Evolutionary conservation across 2,329 filamentous ascomycete species (phyloP).

Genomic region (Epichloe uncinata): DNA sequence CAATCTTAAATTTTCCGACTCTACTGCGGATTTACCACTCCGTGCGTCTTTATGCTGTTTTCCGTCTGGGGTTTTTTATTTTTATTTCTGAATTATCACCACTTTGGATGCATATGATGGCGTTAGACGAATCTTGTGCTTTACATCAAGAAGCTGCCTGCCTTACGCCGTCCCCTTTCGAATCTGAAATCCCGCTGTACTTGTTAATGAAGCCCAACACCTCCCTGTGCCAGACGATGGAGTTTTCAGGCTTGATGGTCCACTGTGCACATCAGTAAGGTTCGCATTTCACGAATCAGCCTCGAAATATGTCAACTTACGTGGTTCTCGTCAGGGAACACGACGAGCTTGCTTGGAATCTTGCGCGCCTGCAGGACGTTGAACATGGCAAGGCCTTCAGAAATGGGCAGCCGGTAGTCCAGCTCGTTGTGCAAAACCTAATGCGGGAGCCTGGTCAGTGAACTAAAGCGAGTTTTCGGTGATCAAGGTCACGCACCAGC

Average conservation of each 20-base stretch:
- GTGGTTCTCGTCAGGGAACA: slow-evolving; percentile 65
- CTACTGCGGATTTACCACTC: too few species aligned
- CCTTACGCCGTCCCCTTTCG: not conserved
- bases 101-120: too few species aligned
- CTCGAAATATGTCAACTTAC: slow-evolving; percentile 14
- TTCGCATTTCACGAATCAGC: not conserved
- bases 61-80: too few species aligned
- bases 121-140: not conserved
- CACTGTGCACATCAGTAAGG: slow-evolving; percentile 30
- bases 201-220: slow-evolving; percentile 69
- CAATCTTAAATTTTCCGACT: not conserved
- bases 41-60: too few species aligned
- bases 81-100: too few species aligned
- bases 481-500: slow-evolving; percentile 36
- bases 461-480: not conserved
- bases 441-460: not conserved
- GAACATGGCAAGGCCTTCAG: slow-evolving; percentile 74
- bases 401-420: slow-evolving; percentile 77
- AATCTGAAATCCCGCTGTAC: slow-evolving; percentile 33
- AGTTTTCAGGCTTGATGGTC: slow-evolving; percentile 88
- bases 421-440: slow-evolving; percentile 70
- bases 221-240: slow-evolving; percentile 75
- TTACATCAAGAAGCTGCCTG: not conserved
- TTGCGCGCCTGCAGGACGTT: slow-evolving; percentile 68
- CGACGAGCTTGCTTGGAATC: slow-evolving; percentile 64